Conservation (phyloP, 2,329 filamentous ascomycete species). For the Dactylellina drechsleri region DNA sequence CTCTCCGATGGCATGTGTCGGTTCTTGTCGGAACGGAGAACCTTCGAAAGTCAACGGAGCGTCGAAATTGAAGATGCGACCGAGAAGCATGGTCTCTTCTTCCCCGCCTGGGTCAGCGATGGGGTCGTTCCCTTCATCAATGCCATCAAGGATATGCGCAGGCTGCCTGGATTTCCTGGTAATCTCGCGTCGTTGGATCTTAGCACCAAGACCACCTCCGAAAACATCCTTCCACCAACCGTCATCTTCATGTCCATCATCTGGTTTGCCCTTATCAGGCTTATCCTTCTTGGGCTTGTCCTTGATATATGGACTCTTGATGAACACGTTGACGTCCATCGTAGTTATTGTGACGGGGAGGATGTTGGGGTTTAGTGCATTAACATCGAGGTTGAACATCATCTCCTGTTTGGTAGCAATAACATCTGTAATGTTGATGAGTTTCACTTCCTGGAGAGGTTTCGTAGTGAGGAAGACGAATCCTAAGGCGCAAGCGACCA, state of each 20-base stretch:
- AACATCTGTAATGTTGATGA: slow-evolving; percentile 85
- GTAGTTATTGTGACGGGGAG: slow-evolving; percentile 86
- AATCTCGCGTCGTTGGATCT: slow-evolving; percentile 17
- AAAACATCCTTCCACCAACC: slow-evolving; percentile 38
- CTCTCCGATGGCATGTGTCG: slow-evolving; percentile 80
- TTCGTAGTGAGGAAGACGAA: slow-evolving; percentile 94
- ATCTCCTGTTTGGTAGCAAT: slow-evolving; percentile 93
- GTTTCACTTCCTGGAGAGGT: slow-evolving; percentile 79
- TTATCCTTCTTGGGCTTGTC: slow-evolving; percentile 60
- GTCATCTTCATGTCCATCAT: slow-evolving; percentile 41
- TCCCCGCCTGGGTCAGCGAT: slow-evolving; percentile 70
- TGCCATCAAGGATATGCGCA: slow-evolving; percentile 52
- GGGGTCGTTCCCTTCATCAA: slow-evolving; percentile 61
- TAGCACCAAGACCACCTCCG: slow-evolving; percentile 22
- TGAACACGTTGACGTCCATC: slow-evolving; percentile 91
- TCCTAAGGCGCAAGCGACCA: slow-evolving; percentile 84
- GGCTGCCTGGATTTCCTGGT: neutral
- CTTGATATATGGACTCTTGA: slow-evolving; percentile 90
- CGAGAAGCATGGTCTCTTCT: slow-evolving; percentile 85
- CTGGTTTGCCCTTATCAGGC: slow-evolving; percentile 11
- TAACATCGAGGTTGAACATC: slow-evolving; percentile 89
- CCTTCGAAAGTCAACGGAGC: slow-evolving; percentile 89
- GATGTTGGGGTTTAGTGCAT: slow-evolving; percentile 90
- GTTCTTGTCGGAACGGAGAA: slow-evolving; percentile 80
- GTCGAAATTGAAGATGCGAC: slow-evolving; percentile 85